Evolutionary conservation across 1,284 basidiomycete genomes (phyloP).

Genomic region (Austropuccinia psidii): DNA sequence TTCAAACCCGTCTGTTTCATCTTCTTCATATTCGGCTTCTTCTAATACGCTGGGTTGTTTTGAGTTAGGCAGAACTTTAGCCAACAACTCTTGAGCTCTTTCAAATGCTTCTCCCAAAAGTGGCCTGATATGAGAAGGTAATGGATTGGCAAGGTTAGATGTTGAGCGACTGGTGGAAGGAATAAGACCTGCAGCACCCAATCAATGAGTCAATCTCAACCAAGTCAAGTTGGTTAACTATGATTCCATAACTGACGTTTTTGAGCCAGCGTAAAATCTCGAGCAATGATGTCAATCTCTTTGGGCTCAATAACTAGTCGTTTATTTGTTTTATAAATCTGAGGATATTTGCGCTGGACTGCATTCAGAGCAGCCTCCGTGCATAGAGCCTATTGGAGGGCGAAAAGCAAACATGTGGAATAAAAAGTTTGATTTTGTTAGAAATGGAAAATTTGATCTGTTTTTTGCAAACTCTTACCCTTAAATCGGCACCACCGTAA

Average conservation of each 20-base stretch:
- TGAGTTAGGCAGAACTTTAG: constrained; percentile 47
- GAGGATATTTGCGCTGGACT: constrained; percentile 89
- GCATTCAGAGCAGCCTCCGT: constrained; percentile 96
- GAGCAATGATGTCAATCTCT: constrained; percentile 72
- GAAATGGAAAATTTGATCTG: background rate
- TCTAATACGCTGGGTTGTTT: constrained; percentile 58
- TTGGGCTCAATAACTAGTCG: constrained; percentile 76
- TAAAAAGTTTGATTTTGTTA: background rate
- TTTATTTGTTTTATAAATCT: constrained; percentile 90
- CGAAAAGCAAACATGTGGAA: background rate
- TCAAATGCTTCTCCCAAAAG: constrained; percentile 65
- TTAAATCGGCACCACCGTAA: constrained; percentile 91
- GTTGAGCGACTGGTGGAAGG: constrained; percentile 90
- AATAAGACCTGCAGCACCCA: constrained; percentile 61
- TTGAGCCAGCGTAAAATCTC: constrained; percentile 96
- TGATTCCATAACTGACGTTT: constrained; percentile 61
- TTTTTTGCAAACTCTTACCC: constrained; percentile 60
- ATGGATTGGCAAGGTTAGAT: constrained; percentile 70
- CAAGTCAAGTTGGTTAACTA: background rate
- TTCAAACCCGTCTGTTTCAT: constrained; percentile 56
- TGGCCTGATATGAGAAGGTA: constrained; percentile 78
- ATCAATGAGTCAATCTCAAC: background rate
- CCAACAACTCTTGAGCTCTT: constrained; percentile 61
- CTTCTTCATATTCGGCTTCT: constrained; percentile 69
- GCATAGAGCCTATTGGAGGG: constrained; percentile 63